phyloP scores from a whole-genome alignment of 139 green algal genomes.

The Coelastrella sp. region DNA sequence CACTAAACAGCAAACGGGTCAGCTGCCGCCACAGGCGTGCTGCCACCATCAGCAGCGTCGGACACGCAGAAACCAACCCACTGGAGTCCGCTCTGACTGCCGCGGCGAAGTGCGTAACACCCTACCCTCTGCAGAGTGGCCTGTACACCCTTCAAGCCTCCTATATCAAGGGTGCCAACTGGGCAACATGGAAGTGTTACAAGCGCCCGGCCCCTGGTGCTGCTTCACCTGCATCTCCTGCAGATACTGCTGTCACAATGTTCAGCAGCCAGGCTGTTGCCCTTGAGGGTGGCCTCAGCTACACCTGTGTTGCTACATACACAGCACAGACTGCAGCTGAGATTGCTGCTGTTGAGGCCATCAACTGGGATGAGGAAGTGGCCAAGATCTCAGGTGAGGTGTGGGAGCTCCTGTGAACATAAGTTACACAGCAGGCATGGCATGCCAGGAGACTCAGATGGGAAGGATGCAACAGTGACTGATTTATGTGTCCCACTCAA shows the following conservation, averaged over 20 bases:
- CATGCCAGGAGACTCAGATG: too few species aligned
- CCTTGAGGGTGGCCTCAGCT: not conserved
- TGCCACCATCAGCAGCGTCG: not conserved
- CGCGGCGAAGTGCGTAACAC: not conserved
- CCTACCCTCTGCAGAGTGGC: not conserved
- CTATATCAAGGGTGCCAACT: slow-evolving; percentile 29
- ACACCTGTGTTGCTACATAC: slow-evolving; percentile 38
- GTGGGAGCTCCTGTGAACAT: not conserved
- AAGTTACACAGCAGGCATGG: not conserved
- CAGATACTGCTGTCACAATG: not conserved
- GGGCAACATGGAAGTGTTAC: slow-evolving; percentile 33
- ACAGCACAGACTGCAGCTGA: slow-evolving; percentile 22
- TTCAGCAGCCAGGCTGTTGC: slow-evolving; percentile 3
- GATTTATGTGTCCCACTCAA: too few species aligned
- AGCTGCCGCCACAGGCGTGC: slow-evolving; percentile 7
- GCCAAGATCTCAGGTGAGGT: not conserved
- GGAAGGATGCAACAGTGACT: too few species aligned
- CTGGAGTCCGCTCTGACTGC: not conserved
- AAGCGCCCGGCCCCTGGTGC: not conserved
- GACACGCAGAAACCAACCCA: not conserved
- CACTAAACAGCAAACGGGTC: slow-evolving; percentile 23
- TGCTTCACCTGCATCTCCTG: not conserved
- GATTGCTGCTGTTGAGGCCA: not conserved
- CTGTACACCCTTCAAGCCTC: slow-evolving; percentile 29
- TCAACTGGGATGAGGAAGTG: slow-evolving; percentile 11